These are phyloP conservation scores for Suillus tomentosus DNA, from an alignment of 768 basidiomycete species.

Conservation along the genomic window DNA sequence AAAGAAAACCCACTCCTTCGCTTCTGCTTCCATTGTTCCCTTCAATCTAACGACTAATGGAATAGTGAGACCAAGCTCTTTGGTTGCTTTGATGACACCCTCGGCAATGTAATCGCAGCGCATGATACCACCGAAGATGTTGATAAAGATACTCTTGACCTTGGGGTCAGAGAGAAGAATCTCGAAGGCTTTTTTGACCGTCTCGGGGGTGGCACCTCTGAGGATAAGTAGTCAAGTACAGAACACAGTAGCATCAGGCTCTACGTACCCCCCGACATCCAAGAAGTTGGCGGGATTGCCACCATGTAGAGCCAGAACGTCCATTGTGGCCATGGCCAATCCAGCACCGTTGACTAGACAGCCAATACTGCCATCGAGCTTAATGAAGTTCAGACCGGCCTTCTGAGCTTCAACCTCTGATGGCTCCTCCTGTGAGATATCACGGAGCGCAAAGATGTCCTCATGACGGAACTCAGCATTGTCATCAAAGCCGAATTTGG, in stretches of 20 bases:
- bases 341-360: slow-evolving; percentile 99
- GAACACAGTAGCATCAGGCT: slow-evolving; percentile 1
- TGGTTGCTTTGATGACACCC: slow-evolving; percentile 97
- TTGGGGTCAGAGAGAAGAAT: slow-evolving; percentile 87
- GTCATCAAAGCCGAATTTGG: slow-evolving; percentile 99
- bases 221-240: slow-evolving; percentile 6
- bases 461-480: slow-evolving; percentile 98
- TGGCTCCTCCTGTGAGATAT: slow-evolving; percentile 93
- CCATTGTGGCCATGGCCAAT: slow-evolving; percentile 99
- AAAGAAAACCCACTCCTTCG: slow-evolving; percentile 74
- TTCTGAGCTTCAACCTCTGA: slow-evolving; percentile 98
- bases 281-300: slow-evolving; percentile 98
- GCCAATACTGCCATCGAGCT: slow-evolving; percentile 95
- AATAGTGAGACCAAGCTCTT: slow-evolving; percentile 81
- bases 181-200: slow-evolving; percentile 99
- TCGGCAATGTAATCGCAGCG: slow-evolving; percentile 98
- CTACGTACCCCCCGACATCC: slow-evolving; percentile 88
- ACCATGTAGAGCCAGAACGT: slow-evolving; percentile 94
- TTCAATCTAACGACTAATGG: slow-evolving; percentile 94
- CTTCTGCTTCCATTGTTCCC: slow-evolving; percentile 95
- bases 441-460: slow-evolving; percentile 86
- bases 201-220: slow-evolving; percentile 97
- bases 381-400: slow-evolving; percentile 96
- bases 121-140: slow-evolving; percentile 99
- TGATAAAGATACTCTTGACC: slow-evolving; percentile 99